Evolutionary conservation across 805 yeast genomes (phyloP).

Genomic region (Saccharomycopsis fermentans): DNA sequence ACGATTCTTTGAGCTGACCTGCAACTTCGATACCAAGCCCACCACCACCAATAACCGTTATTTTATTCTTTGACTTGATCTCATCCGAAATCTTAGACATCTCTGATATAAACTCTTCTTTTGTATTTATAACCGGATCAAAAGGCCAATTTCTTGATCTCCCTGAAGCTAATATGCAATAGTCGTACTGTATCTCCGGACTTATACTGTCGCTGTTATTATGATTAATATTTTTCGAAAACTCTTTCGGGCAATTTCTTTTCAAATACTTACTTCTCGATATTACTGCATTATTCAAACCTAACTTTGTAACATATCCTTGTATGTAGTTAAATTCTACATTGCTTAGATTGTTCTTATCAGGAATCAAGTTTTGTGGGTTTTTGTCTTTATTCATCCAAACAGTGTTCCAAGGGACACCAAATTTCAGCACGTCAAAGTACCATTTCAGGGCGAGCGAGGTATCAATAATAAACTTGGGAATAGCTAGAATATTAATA

Average conservation of each 20-base stretch:
- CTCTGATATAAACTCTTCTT: slow-evolving; percentile 31
- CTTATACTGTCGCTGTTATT: neutral
- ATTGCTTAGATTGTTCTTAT: slow-evolving; percentile 10
- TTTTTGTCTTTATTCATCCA: slow-evolving; percentile 13
- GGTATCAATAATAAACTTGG: slow-evolving; percentile 28
- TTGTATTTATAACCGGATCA: slow-evolving; percentile 37
- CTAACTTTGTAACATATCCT: slow-evolving; percentile 10
- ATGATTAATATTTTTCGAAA: no score
- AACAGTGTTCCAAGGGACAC: slow-evolving; percentile 20
- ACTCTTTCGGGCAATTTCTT: slow-evolving; percentile 6
- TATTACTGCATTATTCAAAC: slow-evolving; percentile 29
- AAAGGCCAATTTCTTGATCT: slow-evolving; percentile 45
- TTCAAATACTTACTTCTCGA: slow-evolving; percentile 21
- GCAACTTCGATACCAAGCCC: slow-evolving; percentile 43
- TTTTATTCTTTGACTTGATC: slow-evolving; percentile 24
- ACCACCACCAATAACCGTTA: slow-evolving; percentile 44
- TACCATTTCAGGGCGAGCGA: slow-evolving; percentile 30
- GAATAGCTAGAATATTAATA: slow-evolving; percentile 32
- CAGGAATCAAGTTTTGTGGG: slow-evolving; percentile 18
- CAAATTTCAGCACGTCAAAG: slow-evolving; percentile 23
- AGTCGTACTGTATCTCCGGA: slow-evolving; percentile 29
- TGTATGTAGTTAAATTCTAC: slow-evolving; percentile 13
- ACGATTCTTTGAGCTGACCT: slow-evolving; percentile 34
- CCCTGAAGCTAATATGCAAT: slow-evolving; percentile 39
- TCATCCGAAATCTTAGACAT: slow-evolving; percentile 29